Conservation (phyloP, 2,329 filamentous ascomycete species). For the Fusarium siculi region DNA sequence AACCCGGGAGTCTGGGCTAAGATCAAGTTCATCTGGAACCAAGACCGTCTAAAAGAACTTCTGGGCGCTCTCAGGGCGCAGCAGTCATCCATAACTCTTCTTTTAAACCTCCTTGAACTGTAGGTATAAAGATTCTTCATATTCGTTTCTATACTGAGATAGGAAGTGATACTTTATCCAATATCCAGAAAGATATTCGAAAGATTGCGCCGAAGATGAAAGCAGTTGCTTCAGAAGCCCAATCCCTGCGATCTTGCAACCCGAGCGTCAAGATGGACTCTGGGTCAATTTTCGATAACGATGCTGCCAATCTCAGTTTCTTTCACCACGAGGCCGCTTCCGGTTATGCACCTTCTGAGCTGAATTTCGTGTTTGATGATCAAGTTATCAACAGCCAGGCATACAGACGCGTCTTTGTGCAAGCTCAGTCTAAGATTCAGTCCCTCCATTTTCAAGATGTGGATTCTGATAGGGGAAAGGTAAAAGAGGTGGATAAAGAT, state of each 20-base stretch:
- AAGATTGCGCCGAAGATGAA: accelerated
- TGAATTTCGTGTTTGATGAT: neutral
- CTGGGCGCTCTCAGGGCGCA: neutral
- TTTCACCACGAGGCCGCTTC: accelerated
- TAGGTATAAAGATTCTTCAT: accelerated
- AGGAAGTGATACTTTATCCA: accelerated
- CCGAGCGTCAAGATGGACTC: neutral
- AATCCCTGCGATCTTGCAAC: accelerated
- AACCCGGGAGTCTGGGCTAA: neutral
- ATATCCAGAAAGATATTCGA: accelerated
- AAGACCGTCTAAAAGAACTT: neutral
- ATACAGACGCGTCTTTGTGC: accelerated
- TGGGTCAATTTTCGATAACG: accelerated
- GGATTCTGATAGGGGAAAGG: too few species aligned
- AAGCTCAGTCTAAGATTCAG: too few species aligned
- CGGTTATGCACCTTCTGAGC: neutral
- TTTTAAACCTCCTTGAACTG: neutral
- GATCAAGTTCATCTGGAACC: constrained; percentile 13
- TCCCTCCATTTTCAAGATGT: too few species aligned
- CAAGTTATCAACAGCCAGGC: accelerated
- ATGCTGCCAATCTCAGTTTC: accelerated
- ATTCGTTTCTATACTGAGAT: accelerated
- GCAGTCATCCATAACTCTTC: neutral
- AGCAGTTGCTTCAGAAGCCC: accelerated
- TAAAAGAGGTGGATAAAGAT: too few species aligned